Evolutionary conservation across 345 rosid genomes (phyloP), one percentile per base, ranked within the genome.

Genomic region (Salix caprea): DNA sequence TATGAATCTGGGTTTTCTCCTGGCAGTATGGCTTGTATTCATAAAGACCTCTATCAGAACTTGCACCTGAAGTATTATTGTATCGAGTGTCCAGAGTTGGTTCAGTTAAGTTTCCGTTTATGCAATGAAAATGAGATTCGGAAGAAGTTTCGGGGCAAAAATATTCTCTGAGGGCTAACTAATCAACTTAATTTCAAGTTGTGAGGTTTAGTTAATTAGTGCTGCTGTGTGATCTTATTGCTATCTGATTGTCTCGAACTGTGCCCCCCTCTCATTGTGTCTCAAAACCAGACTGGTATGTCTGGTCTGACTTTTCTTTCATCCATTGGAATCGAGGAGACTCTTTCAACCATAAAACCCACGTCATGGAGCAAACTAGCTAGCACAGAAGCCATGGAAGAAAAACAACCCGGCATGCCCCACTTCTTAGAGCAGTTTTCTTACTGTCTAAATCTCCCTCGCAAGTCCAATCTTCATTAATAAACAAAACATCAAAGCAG

Each of bases 21-120:
- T 70, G 62, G 62, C 62, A 46, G 72, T 9, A 23, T 11, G 74
- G 69, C 65, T 30, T 77, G 52, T 69, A 74, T 64, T 69, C 78
- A 72, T 69, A 74, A 28, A 36, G 64, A 62, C 70, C 69, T 79
- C 71, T 74, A 74, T 64, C 56, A 34, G 12, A 46, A 68, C 4
- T 72, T 34, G 64, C 48, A 30, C 58, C 37, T 28, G 42, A 21
- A 50, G 50, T 74, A 13, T 12, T 24, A 30, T 67, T 67, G 64
- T 42, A 44, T 62, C 12, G 30, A 19, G 34, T 78, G 26, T 67
- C 56, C 56, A 3, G 39, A 52, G 75, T 65, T 72, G 66, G 71
- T 28, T 26, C 69, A 23, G 48, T 36, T 77, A 18, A 65, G 64
- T 40, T 71, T 62, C 18, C 37, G 13, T 65, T 40, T 36, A 48